Percentiles rank a stretch among this genome's conserved stretches.
These are phyloP conservation scores for Sugiyamaella novakii DNA, from an alignment of 1,139 yeast species.

Conservation along the genomic window DNA sequence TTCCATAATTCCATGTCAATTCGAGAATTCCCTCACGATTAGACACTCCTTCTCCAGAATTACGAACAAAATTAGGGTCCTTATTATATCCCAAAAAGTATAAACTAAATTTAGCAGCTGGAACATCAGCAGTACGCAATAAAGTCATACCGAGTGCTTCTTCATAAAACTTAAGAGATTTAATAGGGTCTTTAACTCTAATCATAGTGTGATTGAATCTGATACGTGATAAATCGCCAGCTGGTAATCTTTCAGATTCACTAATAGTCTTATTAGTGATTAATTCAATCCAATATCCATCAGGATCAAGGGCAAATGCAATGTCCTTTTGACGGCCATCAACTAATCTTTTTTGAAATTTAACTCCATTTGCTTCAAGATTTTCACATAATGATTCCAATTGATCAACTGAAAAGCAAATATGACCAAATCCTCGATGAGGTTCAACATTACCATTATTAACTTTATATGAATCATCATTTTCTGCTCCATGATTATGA, in stretches of 20 bases:
- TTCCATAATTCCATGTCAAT: conserved; percentile 93
- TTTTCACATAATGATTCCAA: conserved; percentile 61
- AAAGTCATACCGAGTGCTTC: conserved; percentile 80
- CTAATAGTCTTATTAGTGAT: conserved; percentile 59
- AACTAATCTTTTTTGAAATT: conserved; percentile 74
- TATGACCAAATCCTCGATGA: conserved; percentile 90
- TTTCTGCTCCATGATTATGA: conserved; percentile 76
- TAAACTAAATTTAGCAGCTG: conserved; percentile 75
- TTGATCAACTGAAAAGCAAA: conserved; percentile 84
- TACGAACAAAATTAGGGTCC: conserved; percentile 41
- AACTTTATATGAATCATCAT: conserved; percentile 57
- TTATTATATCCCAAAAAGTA: conserved; percentile 74
- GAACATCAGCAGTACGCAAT: conserved; percentile 56
- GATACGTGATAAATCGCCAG: conserved; percentile 47
- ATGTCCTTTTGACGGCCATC: conserved; percentile 93
- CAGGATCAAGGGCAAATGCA: conserved; percentile 94
- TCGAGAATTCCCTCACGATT: conserved; percentile 72
- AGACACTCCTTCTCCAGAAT: conserved; percentile 35
- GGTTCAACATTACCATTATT: conserved; percentile 86
- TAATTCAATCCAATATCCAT: conserved; percentile 95
- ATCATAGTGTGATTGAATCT: conserved; percentile 91
- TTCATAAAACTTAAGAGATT: conserved; percentile 73
- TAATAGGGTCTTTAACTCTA: conserved; percentile 81
- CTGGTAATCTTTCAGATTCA: conserved; percentile 16
- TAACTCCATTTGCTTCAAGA: conserved; percentile 59